Evolutionary conservation across 1,284 basidiomycete genomes (phyloP).

Genomic region (Leccinum cinnamomeum): DNA sequence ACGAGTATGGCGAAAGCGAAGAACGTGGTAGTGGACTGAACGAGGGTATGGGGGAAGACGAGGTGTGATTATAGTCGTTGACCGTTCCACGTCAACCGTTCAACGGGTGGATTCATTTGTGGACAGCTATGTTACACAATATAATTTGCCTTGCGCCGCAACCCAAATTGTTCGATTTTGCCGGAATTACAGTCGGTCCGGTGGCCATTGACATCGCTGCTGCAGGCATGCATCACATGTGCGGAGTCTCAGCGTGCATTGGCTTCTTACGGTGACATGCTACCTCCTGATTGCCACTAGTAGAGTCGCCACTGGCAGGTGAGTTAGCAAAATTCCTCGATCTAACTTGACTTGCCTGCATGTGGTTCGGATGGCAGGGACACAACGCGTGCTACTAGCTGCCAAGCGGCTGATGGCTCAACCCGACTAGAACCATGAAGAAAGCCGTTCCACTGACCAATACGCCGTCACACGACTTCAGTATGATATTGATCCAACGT

Average conservation of each 20-base stretch:
- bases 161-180: neutral
- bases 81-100: neutral
- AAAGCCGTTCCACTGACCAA: neutral
- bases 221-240: neutral
- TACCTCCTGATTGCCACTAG: neutral
- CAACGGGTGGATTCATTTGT: neutral
- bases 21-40: slow-evolving; percentile 16
- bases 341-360: neutral
- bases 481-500: neutral
- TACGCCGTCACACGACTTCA: neutral
- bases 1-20: slow-evolving; percentile 41
- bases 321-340: neutral
- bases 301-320: neutral
- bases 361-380: neutral
- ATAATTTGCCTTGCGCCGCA: neutral
- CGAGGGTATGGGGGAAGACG: slow-evolving; percentile 32
- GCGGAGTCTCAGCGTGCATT: neutral
- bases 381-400: neutral
- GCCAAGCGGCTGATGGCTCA: neutral
- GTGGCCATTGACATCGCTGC: neutral
- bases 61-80: slow-evolving; percentile 17
- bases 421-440: neutral
- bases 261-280: neutral
- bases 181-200: neutral
- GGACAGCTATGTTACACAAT: neutral